Evolutionary conservation across 768 basidiomycete genomes (phyloP), one percentile per base, ranked within the genome.

Genomic region (Cystoderma amianthinum): DNA sequence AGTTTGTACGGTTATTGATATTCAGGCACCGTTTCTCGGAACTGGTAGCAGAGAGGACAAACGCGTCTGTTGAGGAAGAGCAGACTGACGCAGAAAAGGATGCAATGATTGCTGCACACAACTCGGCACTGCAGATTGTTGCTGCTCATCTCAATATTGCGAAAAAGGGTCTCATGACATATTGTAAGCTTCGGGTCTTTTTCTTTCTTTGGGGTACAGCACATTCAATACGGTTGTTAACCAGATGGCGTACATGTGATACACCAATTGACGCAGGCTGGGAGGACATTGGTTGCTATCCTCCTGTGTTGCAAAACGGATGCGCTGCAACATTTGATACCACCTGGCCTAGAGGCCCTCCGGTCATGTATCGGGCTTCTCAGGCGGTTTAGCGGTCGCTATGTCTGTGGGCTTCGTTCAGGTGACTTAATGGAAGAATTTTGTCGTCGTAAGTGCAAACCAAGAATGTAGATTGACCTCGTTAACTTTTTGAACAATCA

Each of bases 401-500:
- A 96, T 63, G 79, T 95, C 16, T 95, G 93, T 56, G 92, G 92
- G 2, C 76, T 91, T 32, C 70, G 93, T 39, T 90, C 86, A 35
- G 90, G 91, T 20, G 93, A 95, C 61, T 72, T 95, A 32, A 85
- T 96, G 75, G 92, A 95, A 56, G 93, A 95, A 59, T 93, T 94
- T 59, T 95, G 93, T 65, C 80, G 92, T 58, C 62, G 90, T 84
- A 47, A 60, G 68, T 68, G 12, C n/a, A 40, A 34, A 37, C 28
- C 19, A 22, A 32, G 20, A 17, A 36, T 49, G 23, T 32, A 46
- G 41, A 42, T 25, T 28, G n/a, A 22, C 5, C 35, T 36, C 18
- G 13, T 12, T 33, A 32, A 10, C 38, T 15, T 28, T 41, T 44
- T 16, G 49, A 9, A 55, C 36, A 33, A 39, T 3, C 41, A 44